Base-by-base conservation (phyloP, 2,329 filamentous ascomycete genomes). In the Tolypocladium sp. region DNA sequence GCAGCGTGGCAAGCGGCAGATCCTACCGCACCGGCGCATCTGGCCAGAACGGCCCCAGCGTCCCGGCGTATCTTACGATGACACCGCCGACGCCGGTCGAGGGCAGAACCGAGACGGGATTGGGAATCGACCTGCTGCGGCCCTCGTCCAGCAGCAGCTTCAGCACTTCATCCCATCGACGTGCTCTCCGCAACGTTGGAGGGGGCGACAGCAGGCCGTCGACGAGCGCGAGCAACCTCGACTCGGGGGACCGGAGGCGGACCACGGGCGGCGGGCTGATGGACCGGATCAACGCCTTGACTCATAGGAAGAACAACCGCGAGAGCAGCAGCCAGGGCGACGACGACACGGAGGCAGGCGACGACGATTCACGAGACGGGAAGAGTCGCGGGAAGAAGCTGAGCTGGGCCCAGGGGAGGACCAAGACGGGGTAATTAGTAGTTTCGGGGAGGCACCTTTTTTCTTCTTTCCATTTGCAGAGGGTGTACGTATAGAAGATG, bases 1-100 rank as follows among this genome's bases (percentile, higher is more conserved):
- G 81, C 57, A 84, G 82, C 65, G 69, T 80, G 20, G 77, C 79
- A 12, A 80, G 77, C 61, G 70, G 72, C 35, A 74, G 72, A 27
- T 83, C 80, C 0, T 73, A 76, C 60, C 68, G 67, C 51, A 73
- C 71, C 6, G 69, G 72, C 30, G 69, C 67, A 10, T 67, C 70
- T 13, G 67, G 62, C 13, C 66, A 62, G 13, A 64, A 63, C 7
- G 63, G 64, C 3, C 66, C 68, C 15, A 64, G 67, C 33, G 65
- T 77, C 2, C 77, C 77, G 5, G 67, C 72, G n/a, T 77, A 74
- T 53, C 65, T 78, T 27, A 76, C 76, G 69, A 79, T 79, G 77
- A 79, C 77, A 41, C 77, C 78, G 4, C 77, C 77, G 17, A 78
- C 77, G 30, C 77, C 77, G 2, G 60, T 71, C 13, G 71, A 74